Percentiles rank a stretch among this genome's conserved stretches.
These are phyloP conservation scores for Blastocystis sp. DNA, from an alignment of 352 stramenopile genomes.

Conservation along the genomic window DNA sequence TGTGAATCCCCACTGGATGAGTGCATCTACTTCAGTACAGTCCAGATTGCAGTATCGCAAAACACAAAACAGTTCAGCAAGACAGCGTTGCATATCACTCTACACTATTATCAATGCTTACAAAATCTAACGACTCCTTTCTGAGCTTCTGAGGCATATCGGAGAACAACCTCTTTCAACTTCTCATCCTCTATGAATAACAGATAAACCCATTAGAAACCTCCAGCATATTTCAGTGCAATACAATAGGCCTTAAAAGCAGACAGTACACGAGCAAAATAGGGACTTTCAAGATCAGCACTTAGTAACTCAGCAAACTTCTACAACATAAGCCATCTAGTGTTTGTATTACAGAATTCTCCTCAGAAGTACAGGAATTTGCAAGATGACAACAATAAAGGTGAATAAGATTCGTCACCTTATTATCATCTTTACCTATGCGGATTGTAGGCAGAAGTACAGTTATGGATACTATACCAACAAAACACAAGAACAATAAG, in stretches of 20 bases:
- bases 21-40: slow-evolving; percentile 5
- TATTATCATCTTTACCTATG: slow-evolving; percentile 33
- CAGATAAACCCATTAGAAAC: background rate
- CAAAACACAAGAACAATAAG: background rate
- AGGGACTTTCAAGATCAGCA: background rate
- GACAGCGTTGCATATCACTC: background rate
- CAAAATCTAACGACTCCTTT: background rate
- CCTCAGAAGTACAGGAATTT: background rate
- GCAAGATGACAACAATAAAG: slow-evolving; percentile 8
- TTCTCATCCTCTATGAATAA: background rate
- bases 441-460: background rate
- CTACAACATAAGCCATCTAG: background rate
- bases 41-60: slow-evolving; percentile 12
- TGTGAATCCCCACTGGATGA: slow-evolving; percentile 23
- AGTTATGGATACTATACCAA: background rate
- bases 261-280: slow-evolving; percentile 10
- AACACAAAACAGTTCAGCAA: slow-evolving; percentile 31
- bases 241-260: slow-evolving; percentile 32
- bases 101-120: background rate
- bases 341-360: background rate
- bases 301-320: background rate
- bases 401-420: slow-evolving; percentile 34
- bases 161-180: background rate
- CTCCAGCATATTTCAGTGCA: background rate
- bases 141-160: background rate